A percentile compares a stretch with the other conserved stretches of the same genome.
Conservation (phyloP, 78 protist species). For the Dictyostelium purpureum region DNA sequence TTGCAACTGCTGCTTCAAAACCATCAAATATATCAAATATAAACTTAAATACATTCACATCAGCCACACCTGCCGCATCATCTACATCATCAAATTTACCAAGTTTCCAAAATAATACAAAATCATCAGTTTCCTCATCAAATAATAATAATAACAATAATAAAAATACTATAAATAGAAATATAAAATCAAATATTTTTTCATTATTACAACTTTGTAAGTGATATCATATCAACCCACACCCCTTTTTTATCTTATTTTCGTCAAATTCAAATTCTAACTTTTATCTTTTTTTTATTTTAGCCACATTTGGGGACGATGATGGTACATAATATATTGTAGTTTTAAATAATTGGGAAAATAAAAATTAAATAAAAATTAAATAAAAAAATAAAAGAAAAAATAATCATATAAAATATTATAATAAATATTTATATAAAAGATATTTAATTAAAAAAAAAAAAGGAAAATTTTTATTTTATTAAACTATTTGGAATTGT, state of each 20-base stretch:
- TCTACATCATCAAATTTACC: neutral
- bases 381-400: neutral
- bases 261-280: neutral
- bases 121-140: conserved; percentile 11
- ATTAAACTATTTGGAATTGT: conserved; percentile 57
- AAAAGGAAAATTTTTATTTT: neutral
- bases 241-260: neutral
- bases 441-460: neutral
- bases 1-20: neutral
- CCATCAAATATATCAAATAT: conserved; percentile 1
- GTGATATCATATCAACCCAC: neutral
- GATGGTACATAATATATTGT: conserved; percentile 63
- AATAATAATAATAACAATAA: too few species aligned
- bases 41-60: neutral
- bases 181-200: neutral
- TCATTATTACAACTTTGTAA: neutral
- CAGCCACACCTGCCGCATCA: neutral
- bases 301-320: conserved; percentile 15
- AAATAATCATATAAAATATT: neutral
- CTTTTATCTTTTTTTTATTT: neutral
- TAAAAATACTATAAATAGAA: neutral
- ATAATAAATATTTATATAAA: neutral
- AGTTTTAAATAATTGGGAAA: neutral
- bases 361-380: neutral
- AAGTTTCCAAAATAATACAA: neutral